Evolutionary conservation across 805 yeast species (phyloP), one percentile per base, ranked within the genome.

Genomic region (Starmerella sirachaensis): DNA sequence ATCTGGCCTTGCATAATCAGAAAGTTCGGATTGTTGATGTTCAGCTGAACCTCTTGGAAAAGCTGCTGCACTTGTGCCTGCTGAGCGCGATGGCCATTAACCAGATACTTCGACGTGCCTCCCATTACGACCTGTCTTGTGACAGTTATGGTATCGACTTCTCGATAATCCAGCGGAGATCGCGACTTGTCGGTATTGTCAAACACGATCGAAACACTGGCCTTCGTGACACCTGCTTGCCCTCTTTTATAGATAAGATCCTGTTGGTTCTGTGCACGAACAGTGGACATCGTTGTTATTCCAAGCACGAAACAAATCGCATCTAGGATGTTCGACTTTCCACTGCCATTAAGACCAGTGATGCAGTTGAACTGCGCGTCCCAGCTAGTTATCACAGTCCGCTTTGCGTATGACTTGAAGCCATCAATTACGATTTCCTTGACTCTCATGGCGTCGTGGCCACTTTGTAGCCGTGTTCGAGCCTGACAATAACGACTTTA

Each of bases 301-400:
- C 99, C 99, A 23, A 91, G 66, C n/a, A 93, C 99, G 60, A 91
- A 91, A 61, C 98, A 91, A 40, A 91, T 88, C 40, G 99, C 94
- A 60, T 91, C 98, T 30, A 91, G 66, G 41, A 91, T 86, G 57
- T 91, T 91, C 17, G 97, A 88, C 55, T 91, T 91, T 5, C 99
- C 99, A 0, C 95, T 84, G 8, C 99, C 99, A 57, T 91, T 91
- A 34, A 91, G 68, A 6, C 99, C 99, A 0, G 98, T 93, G 56
- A 91, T 88, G 51, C 97, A 95, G 61, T 93, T 91, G 62, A 91
- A 93, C 60, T 81, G 94, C 1, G 82, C 71, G 59, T 91, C 99
- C 98, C 98, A 93, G 19, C 77, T 81, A 2, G 93, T 72, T 22
- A 91, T 82, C 21, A 86, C 96, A 1, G 98, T 91, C 64, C 97